Percentiles rank a stretch among this genome's conserved stretches.
Evolutionary conservation across 129 eudicot species (phyloP).

Genomic region (Lactuca saligna): DNA sequence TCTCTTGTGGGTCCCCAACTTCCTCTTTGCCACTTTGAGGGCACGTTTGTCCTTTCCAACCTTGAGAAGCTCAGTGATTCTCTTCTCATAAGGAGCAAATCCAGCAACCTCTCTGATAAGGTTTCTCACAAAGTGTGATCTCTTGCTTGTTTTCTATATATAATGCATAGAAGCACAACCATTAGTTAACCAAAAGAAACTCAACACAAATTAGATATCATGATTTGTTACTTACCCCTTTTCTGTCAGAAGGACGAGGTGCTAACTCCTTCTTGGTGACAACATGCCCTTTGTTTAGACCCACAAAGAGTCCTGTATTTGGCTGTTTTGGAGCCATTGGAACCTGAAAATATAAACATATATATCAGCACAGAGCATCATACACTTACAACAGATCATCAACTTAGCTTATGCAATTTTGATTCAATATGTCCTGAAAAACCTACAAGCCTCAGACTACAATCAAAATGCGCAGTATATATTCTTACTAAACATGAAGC

Average conservation of each 20-base stretch:
- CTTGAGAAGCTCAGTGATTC: conserved; percentile 59
- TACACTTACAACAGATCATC: background rate
- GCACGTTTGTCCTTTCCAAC: conserved; percentile 72
- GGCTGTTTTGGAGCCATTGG: conserved; percentile 36
- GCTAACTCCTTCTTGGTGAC: conserved; percentile 33
- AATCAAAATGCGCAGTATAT: too few relatives aligned
- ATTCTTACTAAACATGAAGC: too few relatives aligned
- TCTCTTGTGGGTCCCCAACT: conserved; percentile 74
- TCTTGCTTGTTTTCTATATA: conserved; percentile 50
- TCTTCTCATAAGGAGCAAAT: conserved; percentile 66
- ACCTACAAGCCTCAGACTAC: too few relatives aligned
- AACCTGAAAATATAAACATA: too few relatives aligned
- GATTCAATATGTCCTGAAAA: background rate
- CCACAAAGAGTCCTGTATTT: conserved; percentile 33
- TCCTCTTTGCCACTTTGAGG: conserved; percentile 59
- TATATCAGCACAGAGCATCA: background rate
- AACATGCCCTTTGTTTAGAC: conserved; percentile 31
- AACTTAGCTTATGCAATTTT: background rate
- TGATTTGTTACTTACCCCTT: conserved; percentile 17
- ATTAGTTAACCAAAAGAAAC: background rate
- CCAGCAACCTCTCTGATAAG: conserved; percentile 66
- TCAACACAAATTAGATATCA: background rate
- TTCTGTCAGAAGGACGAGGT: conserved; percentile 38
- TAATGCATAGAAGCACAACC: background rate
- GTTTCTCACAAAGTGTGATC: conserved; percentile 47